These are phyloP conservation scores for Panaeolus papilionaceus DNA, from an alignment of 768 basidiomycete genomes.

Conservation along the genomic window DNA sequence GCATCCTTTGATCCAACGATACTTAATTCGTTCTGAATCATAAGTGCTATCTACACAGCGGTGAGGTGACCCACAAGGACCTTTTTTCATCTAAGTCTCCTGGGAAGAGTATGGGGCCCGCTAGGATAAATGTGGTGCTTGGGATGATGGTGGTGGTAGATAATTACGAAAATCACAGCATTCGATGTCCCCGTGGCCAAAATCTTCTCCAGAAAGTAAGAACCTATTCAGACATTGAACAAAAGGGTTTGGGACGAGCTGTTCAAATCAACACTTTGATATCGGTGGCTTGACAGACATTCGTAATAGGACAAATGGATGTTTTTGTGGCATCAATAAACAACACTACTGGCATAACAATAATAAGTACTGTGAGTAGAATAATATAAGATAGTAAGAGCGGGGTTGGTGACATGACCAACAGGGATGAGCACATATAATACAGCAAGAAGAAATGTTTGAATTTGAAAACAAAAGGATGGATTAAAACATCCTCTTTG, in stretches of 20 bases:
- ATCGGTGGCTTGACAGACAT: background rate
- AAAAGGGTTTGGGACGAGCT: background rate
- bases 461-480: background rate
- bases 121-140: background rate
- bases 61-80: background rate
- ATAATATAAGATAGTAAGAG: background rate
- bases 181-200: background rate
- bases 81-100: background rate
- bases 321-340: constrained; percentile 2
- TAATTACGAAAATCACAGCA: background rate
- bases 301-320: background rate
- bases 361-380: constrained; percentile 7
- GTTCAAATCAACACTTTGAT: background rate
- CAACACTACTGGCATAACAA: background rate
- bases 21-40: background rate
- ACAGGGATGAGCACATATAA: background rate
- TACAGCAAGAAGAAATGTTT: background rate
- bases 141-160: background rate
- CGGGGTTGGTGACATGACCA: background rate
- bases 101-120: background rate
- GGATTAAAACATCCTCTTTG: background rate
- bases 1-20: background rate
- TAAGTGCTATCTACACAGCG: too few relatives aligned
- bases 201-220: background rate
- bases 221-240: background rate